Evolutionary conservation across 1,284 basidiomycete species (phyloP).

Genomic region (Phellopilus nigrolimitatus): DNA sequence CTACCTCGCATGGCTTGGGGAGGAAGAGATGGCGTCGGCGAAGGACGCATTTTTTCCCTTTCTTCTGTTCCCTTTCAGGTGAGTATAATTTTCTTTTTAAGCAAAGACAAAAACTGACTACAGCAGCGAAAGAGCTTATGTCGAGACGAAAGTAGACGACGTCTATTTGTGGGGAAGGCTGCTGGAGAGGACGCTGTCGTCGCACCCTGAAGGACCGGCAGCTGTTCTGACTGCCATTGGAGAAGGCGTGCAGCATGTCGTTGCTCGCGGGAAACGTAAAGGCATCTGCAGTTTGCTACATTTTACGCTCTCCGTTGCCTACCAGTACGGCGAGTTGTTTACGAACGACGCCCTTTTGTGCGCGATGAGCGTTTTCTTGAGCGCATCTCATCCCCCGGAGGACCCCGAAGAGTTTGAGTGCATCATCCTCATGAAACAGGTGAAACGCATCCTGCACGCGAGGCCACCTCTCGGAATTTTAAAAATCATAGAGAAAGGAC

Average conservation of each 20-base stretch:
- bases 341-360: neutral
- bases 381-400: conserved; percentile 10
- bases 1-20: neutral
- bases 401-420: conserved; percentile 1
- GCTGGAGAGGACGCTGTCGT: too few species aligned
- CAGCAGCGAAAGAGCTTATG: neutral
- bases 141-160: neutral
- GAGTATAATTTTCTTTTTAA: neutral
- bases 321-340: neutral
- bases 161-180: too few species aligned
- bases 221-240: too few species aligned
- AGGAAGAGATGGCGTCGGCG: neutral
- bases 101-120: neutral
- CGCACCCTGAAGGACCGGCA: too few species aligned
- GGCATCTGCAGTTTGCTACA: neutral
- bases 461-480: conserved; percentile 1
- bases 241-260: too few species aligned
- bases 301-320: neutral
- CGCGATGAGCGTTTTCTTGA: conserved; percentile 1
- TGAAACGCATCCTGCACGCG: neutral
- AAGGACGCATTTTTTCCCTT: neutral
- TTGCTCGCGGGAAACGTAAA: too few species aligned
- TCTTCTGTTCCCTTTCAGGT: conserved; percentile 1
- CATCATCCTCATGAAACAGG: neutral
- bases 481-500: conserved; percentile 4